A percentile compares a stretch with the other conserved stretches of the same genome.
Evolutionary conservation across 805 yeast species (phyloP).

Genomic region (Yarrowia keelungensis): DNA sequence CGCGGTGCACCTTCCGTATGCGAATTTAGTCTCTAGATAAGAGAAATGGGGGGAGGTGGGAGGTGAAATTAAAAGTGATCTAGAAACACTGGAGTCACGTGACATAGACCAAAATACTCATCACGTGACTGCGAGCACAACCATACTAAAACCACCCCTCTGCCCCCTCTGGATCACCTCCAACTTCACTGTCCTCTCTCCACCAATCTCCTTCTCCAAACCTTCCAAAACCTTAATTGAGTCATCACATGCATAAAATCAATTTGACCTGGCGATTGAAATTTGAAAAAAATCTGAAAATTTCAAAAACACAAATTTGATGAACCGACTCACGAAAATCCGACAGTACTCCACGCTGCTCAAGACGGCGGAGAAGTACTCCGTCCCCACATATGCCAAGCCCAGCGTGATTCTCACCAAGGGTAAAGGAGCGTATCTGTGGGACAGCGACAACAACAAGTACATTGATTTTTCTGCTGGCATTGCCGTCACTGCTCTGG

Average conservation of each 20-base stretch:
- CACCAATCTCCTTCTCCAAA: constrained; percentile 17
- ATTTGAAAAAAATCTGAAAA: not conserved
- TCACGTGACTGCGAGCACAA: too few species aligned
- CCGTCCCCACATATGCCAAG: constrained; percentile 52
- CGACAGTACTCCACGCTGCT: constrained; percentile 30
- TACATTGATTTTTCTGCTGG: constrained; percentile 95
- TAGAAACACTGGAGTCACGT: too few species aligned
- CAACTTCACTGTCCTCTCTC: not conserved
- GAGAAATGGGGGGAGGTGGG: too few species aligned
- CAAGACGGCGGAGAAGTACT: constrained; percentile 41
- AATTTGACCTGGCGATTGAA: not conserved
- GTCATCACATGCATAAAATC: constrained; percentile 2
- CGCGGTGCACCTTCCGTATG: too few species aligned
- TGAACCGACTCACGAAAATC: constrained; percentile 17
- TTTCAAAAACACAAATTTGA: not conserved
- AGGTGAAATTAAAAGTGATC: too few species aligned
- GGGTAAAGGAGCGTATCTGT: constrained; percentile 81
- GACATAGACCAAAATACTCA: too few species aligned
- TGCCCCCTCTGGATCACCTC: too few species aligned
- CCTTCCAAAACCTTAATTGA: not conserved
- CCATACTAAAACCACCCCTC: too few species aligned
- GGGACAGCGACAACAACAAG: constrained; percentile 75
- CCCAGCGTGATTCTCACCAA: constrained; percentile 71
- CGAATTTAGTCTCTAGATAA: too few species aligned
- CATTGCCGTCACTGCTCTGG: constrained; percentile 94